Conservation (phyloP, 352 stramenopile genomes). For the Pythium vanterpoolii region DNA sequence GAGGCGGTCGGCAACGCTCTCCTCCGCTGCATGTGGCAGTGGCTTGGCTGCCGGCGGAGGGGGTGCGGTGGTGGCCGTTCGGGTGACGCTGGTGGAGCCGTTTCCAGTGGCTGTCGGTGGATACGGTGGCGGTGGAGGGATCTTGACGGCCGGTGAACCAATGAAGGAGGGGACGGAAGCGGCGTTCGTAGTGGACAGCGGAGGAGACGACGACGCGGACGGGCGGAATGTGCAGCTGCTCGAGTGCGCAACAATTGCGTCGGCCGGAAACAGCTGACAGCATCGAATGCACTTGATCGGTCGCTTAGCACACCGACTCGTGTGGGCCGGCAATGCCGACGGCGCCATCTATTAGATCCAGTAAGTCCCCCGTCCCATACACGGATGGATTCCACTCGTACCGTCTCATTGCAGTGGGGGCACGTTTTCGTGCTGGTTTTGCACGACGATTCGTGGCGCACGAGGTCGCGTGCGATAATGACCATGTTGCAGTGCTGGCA, state of each 20-base stretch:
- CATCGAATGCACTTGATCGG: slow-evolving; percentile 85
- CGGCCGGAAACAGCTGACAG: slow-evolving; percentile 68
- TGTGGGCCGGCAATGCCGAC: slow-evolving; percentile 41
- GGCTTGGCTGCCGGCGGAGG: not conserved
- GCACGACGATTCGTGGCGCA: slow-evolving; percentile 61
- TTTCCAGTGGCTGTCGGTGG: slow-evolving; percentile 24
- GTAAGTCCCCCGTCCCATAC: not conserved
- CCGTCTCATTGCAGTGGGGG: slow-evolving; percentile 60
- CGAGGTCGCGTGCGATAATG: slow-evolving; percentile 63
- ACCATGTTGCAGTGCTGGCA: slow-evolving; percentile 85
- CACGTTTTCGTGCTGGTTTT: slow-evolving; percentile 66
- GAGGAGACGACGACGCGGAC: slow-evolving; percentile 1
- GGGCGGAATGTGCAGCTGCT: slow-evolving; percentile 63
- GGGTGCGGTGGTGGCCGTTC: not conserved
- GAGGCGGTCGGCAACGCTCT: slow-evolving; percentile 34
- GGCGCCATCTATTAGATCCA: slow-evolving; percentile 42
- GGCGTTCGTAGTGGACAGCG: not conserved
- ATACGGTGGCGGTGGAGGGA: slow-evolving; percentile 48
- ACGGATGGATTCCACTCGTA: slow-evolving; percentile 17
- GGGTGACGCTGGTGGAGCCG: not conserved
- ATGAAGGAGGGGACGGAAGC: not conserved
- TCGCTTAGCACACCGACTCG: slow-evolving; percentile 60
- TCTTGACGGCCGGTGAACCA: slow-evolving; percentile 19
- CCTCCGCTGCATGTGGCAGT: not conserved
- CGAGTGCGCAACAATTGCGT: slow-evolving; percentile 69